Evolutionary conservation across 1,284 basidiomycete genomes (phyloP).

Genomic region (Ceratorhiza oryzae-sativae): DNA sequence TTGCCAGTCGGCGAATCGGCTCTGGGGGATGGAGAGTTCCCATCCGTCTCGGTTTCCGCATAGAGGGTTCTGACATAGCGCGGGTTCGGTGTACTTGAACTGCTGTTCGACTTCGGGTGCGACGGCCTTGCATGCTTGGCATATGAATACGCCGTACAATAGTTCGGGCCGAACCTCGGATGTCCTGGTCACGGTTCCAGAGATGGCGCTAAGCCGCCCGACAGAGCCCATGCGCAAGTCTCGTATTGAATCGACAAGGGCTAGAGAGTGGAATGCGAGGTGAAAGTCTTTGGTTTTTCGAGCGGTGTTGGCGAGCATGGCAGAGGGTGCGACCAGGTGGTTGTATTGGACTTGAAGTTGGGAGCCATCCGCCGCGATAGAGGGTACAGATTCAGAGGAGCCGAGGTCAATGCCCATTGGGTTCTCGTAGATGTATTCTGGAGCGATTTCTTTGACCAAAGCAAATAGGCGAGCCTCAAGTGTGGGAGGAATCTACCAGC

Average conservation of each 20-base stretch:
- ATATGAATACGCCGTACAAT: conserved; percentile 92
- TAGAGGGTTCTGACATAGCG: conserved; percentile 89
- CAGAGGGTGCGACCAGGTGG: conserved; percentile 83
- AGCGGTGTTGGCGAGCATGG: conserved; percentile 32
- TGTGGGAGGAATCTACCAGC: conserved; percentile 80
- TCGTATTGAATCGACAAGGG: conserved; percentile 93
- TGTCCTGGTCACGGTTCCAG: conserved; percentile 96
- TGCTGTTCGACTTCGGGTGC: conserved; percentile 99
- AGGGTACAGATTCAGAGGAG: conserved; percentile 49
- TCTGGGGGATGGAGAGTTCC: conserved; percentile 96
- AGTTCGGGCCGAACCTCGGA: conserved; percentile 97
- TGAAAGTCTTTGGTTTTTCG: conserved; percentile 83
- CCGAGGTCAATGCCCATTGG: conserved; percentile 47
- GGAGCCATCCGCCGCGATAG: conserved; percentile 41
- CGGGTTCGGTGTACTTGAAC: conserved; percentile 99
- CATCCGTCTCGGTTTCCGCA: conserved; percentile 91
- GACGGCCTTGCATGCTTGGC: conserved; percentile 84
- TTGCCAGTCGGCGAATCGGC: conserved; percentile 99
- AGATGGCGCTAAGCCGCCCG: conserved; percentile 91
- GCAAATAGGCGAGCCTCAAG: conserved; percentile 90
- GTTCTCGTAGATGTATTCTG: conserved; percentile 93
- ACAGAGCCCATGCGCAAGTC: conserved; percentile 93
- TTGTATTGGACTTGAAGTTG: conserved; percentile 70
- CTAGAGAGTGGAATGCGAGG: conserved; percentile 96
- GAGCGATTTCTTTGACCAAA: conserved; percentile 86